Evolutionary conservation across 2,329 filamentous ascomycete genomes (phyloP), one percentile per base, ranked within the genome.

Genomic region (Penicillium occitanis): DNA sequence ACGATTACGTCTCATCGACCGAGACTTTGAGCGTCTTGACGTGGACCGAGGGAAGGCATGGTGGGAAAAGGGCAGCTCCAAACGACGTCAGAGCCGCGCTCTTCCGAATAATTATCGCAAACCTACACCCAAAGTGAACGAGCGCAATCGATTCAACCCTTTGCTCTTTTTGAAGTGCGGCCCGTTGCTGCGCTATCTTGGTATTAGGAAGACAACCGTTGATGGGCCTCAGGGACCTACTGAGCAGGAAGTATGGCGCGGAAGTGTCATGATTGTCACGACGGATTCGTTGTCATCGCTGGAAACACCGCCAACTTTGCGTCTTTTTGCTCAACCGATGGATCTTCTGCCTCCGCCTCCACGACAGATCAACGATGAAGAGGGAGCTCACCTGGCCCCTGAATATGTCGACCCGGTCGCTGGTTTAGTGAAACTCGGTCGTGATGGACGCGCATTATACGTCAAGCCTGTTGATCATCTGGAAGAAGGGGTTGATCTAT

Each of bases 221-320:
- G 69, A 76, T 66, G 70, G 73, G n/a, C 71, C 74, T 17, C 72
- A 74, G 60, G 76, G 76, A 0, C 70, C 73, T 11, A 71, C 76
- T 35, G 88, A 92, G 51, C 86, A 88, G 61, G 92, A 97, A 72
- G 88, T 94, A 22, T 99, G 95, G 95, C 88, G 93, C 76, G 95
- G 95, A 5, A 96, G 88, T 67, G 85, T 98, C 66, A 93, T 99
- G 92, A 97, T 99, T 72, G 93, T 99, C 25, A 98, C 95, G 0
- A 85, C 88, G 62, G 94, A 99, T 73, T 85, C 87, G 1, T 86
- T 90, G 48, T 98, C 94, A 1, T 91, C 90, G 0, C 97, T 97
- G 73, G 88, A 92, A 58, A 86, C 86, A n/a, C 77, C 81, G 0
- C 95, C 95, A 3, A 91, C 86, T 0, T 81, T 99, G 69, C 87